Evolutionary conservation across 202 grass and related monocot species (phyloP), one percentile per base, ranked within the genome.

Genomic region (Sporobolus alterniflorus): DNA sequence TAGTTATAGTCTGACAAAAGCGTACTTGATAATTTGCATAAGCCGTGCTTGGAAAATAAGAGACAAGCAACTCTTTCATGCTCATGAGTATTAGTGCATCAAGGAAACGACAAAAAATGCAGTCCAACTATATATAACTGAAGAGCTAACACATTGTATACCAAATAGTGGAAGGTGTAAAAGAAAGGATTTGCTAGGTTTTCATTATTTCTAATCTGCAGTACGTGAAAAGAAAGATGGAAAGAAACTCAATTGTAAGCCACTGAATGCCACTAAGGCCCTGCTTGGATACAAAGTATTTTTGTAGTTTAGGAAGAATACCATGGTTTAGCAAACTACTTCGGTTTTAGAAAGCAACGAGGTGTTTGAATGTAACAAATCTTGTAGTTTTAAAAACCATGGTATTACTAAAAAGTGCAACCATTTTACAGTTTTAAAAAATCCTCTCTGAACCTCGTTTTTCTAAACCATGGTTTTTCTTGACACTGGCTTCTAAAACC

Each of bases 141-240:
- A 64, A 64, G 18, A 77, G 59, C 47, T 32, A 30, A 49, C 20
- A 65, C 20, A 75, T 41, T 62, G 55, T 63, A 49, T 71, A 69
- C 56, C 40, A 46, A 50, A 73, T 71, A 14, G 46, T 57, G n/a
- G 21, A 54, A 44, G 40, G 48, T 22, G 46, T 30, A 83, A 78
- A 78, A 40, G 5, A 83, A 73, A 78, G 29, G 5, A 57, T 60
- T 31, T 29, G 11, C 44, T 26, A 49, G 33, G 44, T 75, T 75
- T 40, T 26, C 51, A 60, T 47, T 22, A 20, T 63, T 24, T 52
- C 32, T 29, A 28, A n/a, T 74, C 29, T 39, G 46, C 26, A 82
- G 43, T 30, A 18, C 2, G 15, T 26, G 43, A 13, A 71, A 71
- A 32, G 26, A 77, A 62, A 62, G 57, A 62, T 62, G 26, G 12